Evolutionary conservation across 495 filamentous ascomycete genomes (phyloP).

Genomic region (Hyaloscypha hepaticicola): DNA sequence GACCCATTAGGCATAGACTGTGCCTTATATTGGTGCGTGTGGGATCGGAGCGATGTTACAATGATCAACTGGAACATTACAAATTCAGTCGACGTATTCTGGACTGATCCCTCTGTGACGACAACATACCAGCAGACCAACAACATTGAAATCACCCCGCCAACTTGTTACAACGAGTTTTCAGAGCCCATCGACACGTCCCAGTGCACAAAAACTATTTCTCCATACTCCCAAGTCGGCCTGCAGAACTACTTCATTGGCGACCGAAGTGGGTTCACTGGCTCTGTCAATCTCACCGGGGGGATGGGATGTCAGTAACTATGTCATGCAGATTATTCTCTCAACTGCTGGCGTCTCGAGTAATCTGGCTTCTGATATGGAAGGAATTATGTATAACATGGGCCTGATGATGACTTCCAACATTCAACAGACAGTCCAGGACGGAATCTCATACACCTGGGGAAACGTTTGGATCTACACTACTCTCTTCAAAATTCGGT

Average conservation of each 20-base stretch:
- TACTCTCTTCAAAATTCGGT: neutral
- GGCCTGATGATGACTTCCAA: neutral
- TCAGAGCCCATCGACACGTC: neutral
- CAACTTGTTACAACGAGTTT: neutral
- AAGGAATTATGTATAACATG: neutral
- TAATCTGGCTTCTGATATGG: neutral
- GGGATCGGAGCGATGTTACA: neutral
- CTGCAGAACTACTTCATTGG: neutral
- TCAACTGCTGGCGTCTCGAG: neutral
- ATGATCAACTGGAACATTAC: neutral
- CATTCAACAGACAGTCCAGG: neutral
- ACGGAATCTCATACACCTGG: neutral
- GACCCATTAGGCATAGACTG: conserved; percentile 2
- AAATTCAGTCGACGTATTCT: neutral
- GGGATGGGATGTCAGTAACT: neutral
- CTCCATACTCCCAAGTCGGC: no score
- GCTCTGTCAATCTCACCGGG: neutral
- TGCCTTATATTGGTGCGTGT: conserved; percentile 9
- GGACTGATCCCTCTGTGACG: neutral
- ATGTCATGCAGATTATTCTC: neutral
- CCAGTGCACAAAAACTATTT: neutral
- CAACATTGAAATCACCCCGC: neutral
- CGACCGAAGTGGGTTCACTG: neutral
- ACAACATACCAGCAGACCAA: neutral
- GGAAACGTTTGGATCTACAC: neutral